Evolutionary conservation across 768 basidiomycete species (phyloP).

Genomic region (Psilocybe cyanescens): DNA sequence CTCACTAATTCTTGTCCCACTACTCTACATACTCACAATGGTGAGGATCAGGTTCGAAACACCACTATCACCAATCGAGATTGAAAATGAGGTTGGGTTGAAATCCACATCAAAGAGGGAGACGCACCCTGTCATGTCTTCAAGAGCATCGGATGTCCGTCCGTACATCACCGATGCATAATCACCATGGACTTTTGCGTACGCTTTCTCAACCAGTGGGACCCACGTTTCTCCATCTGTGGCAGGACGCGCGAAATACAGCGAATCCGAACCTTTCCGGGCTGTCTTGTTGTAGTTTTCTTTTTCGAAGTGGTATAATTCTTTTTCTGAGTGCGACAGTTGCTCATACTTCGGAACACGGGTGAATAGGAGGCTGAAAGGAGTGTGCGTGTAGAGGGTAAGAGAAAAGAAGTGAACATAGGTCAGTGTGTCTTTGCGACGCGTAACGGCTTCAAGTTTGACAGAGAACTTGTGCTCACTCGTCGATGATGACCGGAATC

Average conservation of each 20-base stretch:
- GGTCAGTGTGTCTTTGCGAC: too few relatives aligned
- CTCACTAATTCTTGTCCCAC: neutral
- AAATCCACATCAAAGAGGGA: neutral
- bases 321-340: slow-evolving; percentile 39
- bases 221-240: slow-evolving; percentile 60
- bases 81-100: slow-evolving; percentile 22
- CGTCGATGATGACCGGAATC: slow-evolving; percentile 60
- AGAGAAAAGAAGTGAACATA: too few relatives aligned
- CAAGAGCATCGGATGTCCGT: slow-evolving; percentile 51
- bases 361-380: slow-evolving; percentile 49
- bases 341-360: slow-evolving; percentile 57
- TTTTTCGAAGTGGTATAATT: slow-evolving; percentile 55
- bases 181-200: slow-evolving; percentile 58
- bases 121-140: slow-evolving; percentile 58
- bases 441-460: too few relatives aligned
- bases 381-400: neutral
- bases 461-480: slow-evolving; percentile 36
- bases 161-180: slow-evolving; percentile 48
- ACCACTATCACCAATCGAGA: slow-evolving; percentile 28
- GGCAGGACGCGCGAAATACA: slow-evolving; percentile 53
- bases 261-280: slow-evolving; percentile 46
- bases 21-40: slow-evolving; percentile 21
- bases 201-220: slow-evolving; percentile 61
- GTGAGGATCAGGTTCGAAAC: slow-evolving; percentile 27
- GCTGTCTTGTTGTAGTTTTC: slow-evolving; percentile 47